Evolutionary conservation across 805 yeast genomes (phyloP).

Genomic region (Wickerhamiella siamensis): DNA sequence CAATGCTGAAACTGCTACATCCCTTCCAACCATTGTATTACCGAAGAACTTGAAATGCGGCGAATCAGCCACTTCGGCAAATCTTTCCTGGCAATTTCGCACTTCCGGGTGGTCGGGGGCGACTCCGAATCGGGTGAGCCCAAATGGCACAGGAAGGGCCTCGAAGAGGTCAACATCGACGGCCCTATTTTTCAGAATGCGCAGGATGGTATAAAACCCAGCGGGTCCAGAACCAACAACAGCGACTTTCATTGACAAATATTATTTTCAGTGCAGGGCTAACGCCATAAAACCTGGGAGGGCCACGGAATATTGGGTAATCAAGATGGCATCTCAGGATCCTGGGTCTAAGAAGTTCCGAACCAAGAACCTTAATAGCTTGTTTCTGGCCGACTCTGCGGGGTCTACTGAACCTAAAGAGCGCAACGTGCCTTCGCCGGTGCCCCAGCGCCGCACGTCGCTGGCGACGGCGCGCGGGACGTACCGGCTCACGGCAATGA

Average conservation of each 20-base stretch:
- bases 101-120: conserved; percentile 99
- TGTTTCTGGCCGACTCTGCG: conserved; percentile 16
- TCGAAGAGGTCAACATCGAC: conserved; percentile 63
- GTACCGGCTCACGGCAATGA: conserved; percentile 19
- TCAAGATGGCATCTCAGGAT: neutral
- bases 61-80: conserved; percentile 33
- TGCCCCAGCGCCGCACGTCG: conserved; percentile 3
- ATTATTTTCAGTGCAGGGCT: neutral
- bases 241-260: conserved; percentile 30
- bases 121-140: conserved; percentile 86
- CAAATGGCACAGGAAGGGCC: conserved; percentile 76
- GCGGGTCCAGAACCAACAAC: conserved; percentile 95
- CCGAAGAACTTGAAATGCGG: conserved; percentile 48
- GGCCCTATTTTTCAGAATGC: conserved; percentile 40
- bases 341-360: conserved; percentile 21
- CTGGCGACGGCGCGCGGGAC: conserved; percentile 19
- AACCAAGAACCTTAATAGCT: conserved; percentile 25
- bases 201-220: conserved; percentile 79
- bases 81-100: conserved; percentile 54
- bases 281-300: too few relatives aligned
- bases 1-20: conserved; percentile 38
- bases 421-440: conserved; percentile 7
- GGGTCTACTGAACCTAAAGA: conserved; percentile 5
- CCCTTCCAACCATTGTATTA: conserved; percentile 53
- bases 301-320: neutral